Conservation (phyloP, 2,329 filamentous ascomycete genomes). For the Fusarium metavorans region DNA sequence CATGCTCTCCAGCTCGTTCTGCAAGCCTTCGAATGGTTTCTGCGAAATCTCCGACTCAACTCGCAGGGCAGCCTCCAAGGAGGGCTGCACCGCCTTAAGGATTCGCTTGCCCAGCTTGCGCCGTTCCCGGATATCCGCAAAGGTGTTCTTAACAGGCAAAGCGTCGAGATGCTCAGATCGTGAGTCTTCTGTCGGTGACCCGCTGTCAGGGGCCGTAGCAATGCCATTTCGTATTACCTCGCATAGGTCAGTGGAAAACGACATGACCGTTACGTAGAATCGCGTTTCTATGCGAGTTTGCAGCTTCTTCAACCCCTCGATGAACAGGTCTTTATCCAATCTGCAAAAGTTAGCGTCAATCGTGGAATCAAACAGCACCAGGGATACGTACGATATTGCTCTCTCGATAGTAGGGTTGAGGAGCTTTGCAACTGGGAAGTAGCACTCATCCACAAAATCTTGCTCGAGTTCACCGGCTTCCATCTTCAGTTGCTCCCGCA, state of each 20-base stretch:
- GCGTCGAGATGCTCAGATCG: constrained; percentile 56
- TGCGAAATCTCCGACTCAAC: constrained; percentile 86
- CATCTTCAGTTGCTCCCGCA: constrained; percentile 82
- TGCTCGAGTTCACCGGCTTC: constrained; percentile 81
- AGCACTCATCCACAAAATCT: constrained; percentile 86
- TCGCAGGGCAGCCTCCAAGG: constrained; percentile 79
- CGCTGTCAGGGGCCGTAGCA: constrained; percentile 53
- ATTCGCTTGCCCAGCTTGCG: constrained; percentile 91
- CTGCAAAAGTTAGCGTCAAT: constrained; percentile 60
- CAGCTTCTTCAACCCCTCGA: constrained; percentile 61
- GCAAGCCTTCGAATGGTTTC: constrained; percentile 75
- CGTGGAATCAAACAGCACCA: background rate
- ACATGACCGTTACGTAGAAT: constrained; percentile 68
- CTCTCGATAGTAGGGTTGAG: constrained; percentile 84
- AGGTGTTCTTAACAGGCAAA: constrained; percentile 65
- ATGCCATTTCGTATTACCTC: constrained; percentile 66
- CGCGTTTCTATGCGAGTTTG: constrained; percentile 65
- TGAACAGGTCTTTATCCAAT: constrained; percentile 74
- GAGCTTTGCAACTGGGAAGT: constrained; percentile 86
- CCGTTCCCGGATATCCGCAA: constrained; percentile 80
- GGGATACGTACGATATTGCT: constrained; percentile 78
- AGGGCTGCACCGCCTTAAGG: constrained; percentile 82
- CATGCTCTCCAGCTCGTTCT: constrained; percentile 80
- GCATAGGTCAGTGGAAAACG: constrained; percentile 69
- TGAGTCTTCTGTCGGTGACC: constrained; percentile 41